phyloP scores from a whole-genome alignment of 2,329 filamentous ascomycete species.

The Epicoccum sorghinum region DNA sequence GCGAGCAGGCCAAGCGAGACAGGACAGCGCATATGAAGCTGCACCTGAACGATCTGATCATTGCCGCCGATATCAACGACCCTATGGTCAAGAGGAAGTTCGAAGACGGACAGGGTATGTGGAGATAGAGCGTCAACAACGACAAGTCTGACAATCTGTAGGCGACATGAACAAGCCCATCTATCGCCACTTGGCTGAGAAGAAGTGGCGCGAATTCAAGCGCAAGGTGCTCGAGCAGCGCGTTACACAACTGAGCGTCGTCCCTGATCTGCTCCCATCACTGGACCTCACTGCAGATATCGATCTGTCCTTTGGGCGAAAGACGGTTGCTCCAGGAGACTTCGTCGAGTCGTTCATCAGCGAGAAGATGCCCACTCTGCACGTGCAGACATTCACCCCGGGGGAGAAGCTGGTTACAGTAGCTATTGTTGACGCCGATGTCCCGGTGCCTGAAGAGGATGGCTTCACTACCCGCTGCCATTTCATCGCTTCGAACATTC shows the following conservation, averaged over 20 bases:
- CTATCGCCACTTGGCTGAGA: constrained; percentile 86
- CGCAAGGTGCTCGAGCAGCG: constrained; percentile 81
- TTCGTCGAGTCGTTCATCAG: constrained; percentile 77
- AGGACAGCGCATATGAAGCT: constrained; percentile 72
- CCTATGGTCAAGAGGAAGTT: constrained; percentile 91
- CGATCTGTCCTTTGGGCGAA: constrained; percentile 76
- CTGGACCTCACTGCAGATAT: constrained; percentile 82
- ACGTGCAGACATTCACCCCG: constrained; percentile 82
- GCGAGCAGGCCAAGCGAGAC: constrained; percentile 68
- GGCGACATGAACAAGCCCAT: constrained; percentile 96
- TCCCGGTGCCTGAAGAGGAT: constrained; percentile 78
- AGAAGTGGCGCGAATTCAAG: constrained; percentile 86
- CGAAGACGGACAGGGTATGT: constrained; percentile 85
- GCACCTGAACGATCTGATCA: constrained; percentile 79
- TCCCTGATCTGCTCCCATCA: constrained; percentile 84
- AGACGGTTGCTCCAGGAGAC: constrained; percentile 74
- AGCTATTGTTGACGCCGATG: constrained; percentile 86
- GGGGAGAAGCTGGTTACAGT: constrained; percentile 84
- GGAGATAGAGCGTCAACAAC: neutral
- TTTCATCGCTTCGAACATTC: constrained; percentile 79
- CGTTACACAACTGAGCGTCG: constrained; percentile 82
- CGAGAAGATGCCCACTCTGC: constrained; percentile 75
- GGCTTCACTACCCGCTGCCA: constrained; percentile 82
- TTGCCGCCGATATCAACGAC: constrained; percentile 93
- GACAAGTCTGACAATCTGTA: constrained; percentile 48